Percentiles rank a stretch among this genome's conserved stretches.
Conservation (phyloP, 192 early-diverging fungal genomes). For the Allomyces javanicus region DNA sequence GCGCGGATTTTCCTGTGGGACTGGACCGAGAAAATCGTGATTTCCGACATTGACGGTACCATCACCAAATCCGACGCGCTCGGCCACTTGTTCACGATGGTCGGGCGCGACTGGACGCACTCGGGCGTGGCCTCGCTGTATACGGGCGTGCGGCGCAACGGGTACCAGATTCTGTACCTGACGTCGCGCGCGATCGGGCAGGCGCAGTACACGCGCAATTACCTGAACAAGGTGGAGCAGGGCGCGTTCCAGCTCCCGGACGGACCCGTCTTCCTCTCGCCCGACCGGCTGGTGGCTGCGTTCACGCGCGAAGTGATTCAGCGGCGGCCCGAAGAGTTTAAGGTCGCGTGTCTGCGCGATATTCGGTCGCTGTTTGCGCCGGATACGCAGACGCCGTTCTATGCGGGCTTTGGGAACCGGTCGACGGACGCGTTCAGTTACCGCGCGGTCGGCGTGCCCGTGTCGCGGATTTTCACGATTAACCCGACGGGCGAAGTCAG, state of each 20-base stretch:
- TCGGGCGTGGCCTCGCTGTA: constrained; percentile 88
- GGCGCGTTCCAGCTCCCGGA: constrained; percentile 69
- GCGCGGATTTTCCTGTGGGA: constrained; percentile 82
- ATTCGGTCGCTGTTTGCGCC: constrained; percentile 73
- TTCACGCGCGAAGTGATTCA: constrained; percentile 92
- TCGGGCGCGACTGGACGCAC: constrained; percentile 97
- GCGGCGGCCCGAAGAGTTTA: constrained; percentile 87
- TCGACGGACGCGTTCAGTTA: constrained; percentile 93
- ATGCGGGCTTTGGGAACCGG: constrained; percentile 93
- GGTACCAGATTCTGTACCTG: constrained; percentile 85
- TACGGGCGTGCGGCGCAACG: constrained; percentile 81
- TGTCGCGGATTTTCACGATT: constrained; percentile 90
- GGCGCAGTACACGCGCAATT: constrained; percentile 75
- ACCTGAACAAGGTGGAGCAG: constrained; percentile 77
- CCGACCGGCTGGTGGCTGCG: constrained; percentile 77
- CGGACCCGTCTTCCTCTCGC: constrained; percentile 88
- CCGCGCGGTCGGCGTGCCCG: constrained; percentile 76
- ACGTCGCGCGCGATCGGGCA: constrained; percentile 93
- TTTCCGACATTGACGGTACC: constrained; percentile 96
- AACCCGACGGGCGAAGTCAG: constrained; percentile 78
- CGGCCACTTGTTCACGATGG: constrained; percentile 91
- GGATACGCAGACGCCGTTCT: constrained; percentile 51
- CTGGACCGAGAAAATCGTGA: constrained; percentile 65
- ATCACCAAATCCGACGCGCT: constrained; percentile 95
- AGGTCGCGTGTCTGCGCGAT: constrained; percentile 84